Percentiles rank a stretch among this genome's conserved stretches.
These are phyloP conservation scores for Hysterium pulicare DNA, from an alignment of 2,329 filamentous ascomycete species.

Conservation along the genomic window DNA sequence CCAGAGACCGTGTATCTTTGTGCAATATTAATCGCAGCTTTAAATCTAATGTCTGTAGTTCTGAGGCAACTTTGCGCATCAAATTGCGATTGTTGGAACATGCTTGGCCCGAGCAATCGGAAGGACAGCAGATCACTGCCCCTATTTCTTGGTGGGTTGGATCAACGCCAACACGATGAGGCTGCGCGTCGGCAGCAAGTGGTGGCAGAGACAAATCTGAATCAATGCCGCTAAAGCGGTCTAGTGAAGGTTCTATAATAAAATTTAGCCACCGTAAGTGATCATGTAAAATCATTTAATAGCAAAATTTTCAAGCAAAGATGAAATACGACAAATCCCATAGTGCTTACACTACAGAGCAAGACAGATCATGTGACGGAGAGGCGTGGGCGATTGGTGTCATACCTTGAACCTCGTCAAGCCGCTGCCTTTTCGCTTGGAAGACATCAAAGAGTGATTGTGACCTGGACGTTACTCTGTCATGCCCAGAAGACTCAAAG, in stretches of 20 bases:
- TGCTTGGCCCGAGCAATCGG: slow-evolving; percentile 21
- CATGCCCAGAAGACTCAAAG: slow-evolving; percentile 6
- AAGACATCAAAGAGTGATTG: slow-evolving; percentile 20
- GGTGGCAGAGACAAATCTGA: slow-evolving; percentile 14
- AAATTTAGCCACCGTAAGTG: neutral
- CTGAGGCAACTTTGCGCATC: slow-evolving; percentile 22
- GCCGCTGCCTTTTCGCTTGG: slow-evolving; percentile 12
- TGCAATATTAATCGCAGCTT: slow-evolving; percentile 19
- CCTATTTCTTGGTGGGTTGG: slow-evolving; percentile 18
- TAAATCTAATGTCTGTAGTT: slow-evolving; percentile 16
- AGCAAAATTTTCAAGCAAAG: no score
- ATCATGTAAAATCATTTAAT: no score
- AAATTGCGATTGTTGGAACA: slow-evolving; percentile 21
- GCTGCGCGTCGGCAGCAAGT: slow-evolving; percentile 15
- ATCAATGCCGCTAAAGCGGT: slow-evolving; percentile 13
- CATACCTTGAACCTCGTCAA: slow-evolving; percentile 17
- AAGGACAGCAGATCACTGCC: slow-evolving; percentile 20
- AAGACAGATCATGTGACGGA: no score
- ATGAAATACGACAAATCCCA: neutral
- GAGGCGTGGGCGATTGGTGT: neutral
- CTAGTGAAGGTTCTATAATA: slow-evolving; percentile 15
- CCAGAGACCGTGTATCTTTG: slow-evolving; percentile 15
- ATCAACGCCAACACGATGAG: slow-evolving; percentile 15
- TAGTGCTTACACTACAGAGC: no score
- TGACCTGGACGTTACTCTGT: slow-evolving; percentile 15